Evolutionary conservation across 305 asterid genomes (phyloP).

Genomic region (Fraxinus sp.): DNA sequence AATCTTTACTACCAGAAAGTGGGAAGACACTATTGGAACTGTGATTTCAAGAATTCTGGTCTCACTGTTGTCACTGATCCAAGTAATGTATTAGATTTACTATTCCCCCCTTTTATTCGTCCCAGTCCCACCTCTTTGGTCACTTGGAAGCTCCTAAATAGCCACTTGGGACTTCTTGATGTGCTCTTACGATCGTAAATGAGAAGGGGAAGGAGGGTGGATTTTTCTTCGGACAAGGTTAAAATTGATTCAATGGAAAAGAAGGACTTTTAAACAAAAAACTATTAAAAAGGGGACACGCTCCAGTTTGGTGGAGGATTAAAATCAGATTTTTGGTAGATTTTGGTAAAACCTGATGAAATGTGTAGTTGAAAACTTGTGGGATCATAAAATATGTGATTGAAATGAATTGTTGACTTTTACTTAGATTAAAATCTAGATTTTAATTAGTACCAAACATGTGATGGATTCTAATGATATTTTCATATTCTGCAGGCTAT

Average conservation of each 20-base stretch:
- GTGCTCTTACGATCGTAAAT: not conserved
- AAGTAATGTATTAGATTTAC: conserved; percentile 20
- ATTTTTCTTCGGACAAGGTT: not conserved
- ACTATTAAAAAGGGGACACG: not conserved
- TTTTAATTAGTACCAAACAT: too few species aligned
- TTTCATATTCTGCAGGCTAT: conserved; percentile 10
- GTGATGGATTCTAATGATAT: not conserved
- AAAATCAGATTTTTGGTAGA: too few species aligned
- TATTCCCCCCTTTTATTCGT: not conserved
- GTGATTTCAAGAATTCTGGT: conserved; percentile 39
- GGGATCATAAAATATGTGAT: too few species aligned
- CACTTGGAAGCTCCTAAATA: too few species aligned
- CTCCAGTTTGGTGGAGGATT: too few species aligned
- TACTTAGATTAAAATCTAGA: too few species aligned
- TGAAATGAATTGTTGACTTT: too few species aligned
- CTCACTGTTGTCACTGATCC: conserved; percentile 44
- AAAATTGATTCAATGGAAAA: not conserved
- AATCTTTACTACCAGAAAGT: conserved; percentile 43
- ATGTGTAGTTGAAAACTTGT: too few species aligned
- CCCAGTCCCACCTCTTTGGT: not conserved
- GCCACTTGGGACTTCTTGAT: not conserved
- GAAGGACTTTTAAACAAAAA: not conserved
- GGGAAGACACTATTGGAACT: conserved; percentile 47
- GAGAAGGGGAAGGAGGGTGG: not conserved
- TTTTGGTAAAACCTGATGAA: too few species aligned